Conservation (phyloP, 139 green algal species). For the Chloropicon primus region DNA sequence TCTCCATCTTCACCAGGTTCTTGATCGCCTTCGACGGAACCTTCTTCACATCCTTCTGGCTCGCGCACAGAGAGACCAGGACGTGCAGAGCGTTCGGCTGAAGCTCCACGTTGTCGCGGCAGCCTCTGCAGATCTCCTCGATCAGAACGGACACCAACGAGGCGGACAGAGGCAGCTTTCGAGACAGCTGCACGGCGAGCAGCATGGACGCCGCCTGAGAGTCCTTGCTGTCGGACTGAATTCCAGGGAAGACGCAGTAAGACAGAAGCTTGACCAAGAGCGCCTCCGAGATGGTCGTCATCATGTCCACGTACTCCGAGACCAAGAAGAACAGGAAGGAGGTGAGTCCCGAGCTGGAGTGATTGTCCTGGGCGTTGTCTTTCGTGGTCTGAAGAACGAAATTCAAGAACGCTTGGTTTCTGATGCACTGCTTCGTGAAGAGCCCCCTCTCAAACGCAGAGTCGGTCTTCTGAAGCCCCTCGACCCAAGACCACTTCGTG, state of each 20-base stretch:
- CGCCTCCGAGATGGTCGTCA: not conserved
- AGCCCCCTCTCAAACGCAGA: not conserved
- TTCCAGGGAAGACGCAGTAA: not conserved
- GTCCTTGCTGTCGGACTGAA: not conserved
- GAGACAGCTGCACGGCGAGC: not conserved
- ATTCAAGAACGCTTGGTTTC: not conserved
- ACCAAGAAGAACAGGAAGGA: not conserved
- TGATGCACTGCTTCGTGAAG: not conserved
- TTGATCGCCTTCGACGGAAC: not conserved
- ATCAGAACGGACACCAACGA: not conserved
- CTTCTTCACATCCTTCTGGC: not conserved
- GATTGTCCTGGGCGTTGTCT: not conserved
- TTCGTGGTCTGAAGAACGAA: not conserved
- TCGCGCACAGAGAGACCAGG: not conserved
- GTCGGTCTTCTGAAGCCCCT: not conserved
- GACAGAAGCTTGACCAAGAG: not conserved
- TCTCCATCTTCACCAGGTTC: not conserved
- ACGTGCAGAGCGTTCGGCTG: not conserved
- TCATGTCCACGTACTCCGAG: not conserved
- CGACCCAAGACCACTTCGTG: not conserved
- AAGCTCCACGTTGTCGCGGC: not conserved
- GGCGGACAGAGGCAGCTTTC: not conserved
- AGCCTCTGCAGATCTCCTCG: not conserved
- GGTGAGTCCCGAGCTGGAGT: not conserved
- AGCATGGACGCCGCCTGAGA: not conserved